Conservation (phyloP, 1,284 basidiomycete genomes). For the Tilletia horrida region DNA sequence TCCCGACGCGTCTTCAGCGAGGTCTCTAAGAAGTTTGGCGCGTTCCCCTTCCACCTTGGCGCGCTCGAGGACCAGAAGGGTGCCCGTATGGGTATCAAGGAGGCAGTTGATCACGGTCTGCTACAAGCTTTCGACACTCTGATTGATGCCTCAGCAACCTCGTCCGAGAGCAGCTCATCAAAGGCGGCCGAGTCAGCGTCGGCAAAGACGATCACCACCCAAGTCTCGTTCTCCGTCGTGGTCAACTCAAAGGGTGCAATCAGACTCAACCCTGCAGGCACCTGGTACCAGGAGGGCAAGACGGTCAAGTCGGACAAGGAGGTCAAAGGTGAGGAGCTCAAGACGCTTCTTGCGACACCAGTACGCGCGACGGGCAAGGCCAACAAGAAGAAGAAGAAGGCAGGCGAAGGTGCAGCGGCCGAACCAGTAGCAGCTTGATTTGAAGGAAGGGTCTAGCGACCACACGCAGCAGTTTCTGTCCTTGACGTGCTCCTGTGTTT, state of each 20-base stretch:
- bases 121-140: conserved; percentile 82
- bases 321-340: conserved; percentile 68
- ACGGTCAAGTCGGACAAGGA: conserved; percentile 78
- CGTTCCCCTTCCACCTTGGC: conserved; percentile 96
- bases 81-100: conserved; percentile 88
- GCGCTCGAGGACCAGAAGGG: conserved; percentile 91
- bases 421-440: conserved; percentile 1
- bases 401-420: not conserved
- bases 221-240: conserved; percentile 93
- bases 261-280: conserved; percentile 76
- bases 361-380: conserved; percentile 10
- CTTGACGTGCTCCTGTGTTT: no score
- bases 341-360: conserved; percentile 20
- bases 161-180: conserved; percentile 54
- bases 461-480: not conserved
- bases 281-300: conserved; percentile 88
- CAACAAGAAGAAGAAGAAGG: conserved; percentile 22
- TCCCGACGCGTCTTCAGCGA: conserved; percentile 91
- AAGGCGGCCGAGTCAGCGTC: not conserved
- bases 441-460: not conserved
- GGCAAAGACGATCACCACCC: conserved; percentile 60
- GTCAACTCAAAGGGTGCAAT: conserved; percentile 70
- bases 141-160: conserved; percentile 30
- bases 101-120: conserved; percentile 87
- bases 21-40: conserved; percentile 93